Evolutionary conservation across 768 basidiomycete species (phyloP).

Genomic region (Hydnum rufescens): DNA sequence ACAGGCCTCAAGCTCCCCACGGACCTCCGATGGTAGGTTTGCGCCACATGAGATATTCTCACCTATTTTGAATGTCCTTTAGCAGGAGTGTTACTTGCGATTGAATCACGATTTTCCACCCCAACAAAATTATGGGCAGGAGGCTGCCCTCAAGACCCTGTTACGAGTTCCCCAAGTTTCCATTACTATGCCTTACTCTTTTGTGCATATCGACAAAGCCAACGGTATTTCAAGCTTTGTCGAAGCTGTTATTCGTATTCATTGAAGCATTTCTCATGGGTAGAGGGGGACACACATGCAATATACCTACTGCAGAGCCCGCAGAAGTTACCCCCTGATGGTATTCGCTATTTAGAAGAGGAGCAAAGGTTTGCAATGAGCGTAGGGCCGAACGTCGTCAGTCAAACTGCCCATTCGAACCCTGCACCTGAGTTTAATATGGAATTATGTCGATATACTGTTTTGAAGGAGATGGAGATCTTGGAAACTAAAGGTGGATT

Average conservation of each 20-base stretch:
- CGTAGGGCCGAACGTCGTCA: slow-evolving; percentile 28
- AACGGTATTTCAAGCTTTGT: neutral
- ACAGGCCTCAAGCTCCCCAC: too few species aligned
- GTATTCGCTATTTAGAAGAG: slow-evolving; percentile 54
- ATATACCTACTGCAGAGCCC: slow-evolving; percentile 33
- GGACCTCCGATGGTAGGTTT: too few species aligned
- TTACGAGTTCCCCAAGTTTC: neutral
- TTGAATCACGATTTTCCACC: neutral
- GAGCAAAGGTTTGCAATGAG: slow-evolving; percentile 42
- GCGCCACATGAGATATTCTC: too few species aligned
- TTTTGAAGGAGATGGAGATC: slow-evolving; percentile 52
- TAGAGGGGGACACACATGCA: slow-evolving; percentile 52
- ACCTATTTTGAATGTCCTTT: too few species aligned
- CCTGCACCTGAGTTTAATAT: neutral
- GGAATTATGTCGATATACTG: neutral
- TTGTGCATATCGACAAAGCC: neutral
- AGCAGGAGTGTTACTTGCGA: neutral
- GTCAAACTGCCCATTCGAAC: slow-evolving; percentile 19
- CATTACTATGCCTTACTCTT: neutral
- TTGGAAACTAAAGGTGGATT: slow-evolving; percentile 57
- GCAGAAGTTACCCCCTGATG: slow-evolving; percentile 51
- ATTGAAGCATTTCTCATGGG: too few species aligned
- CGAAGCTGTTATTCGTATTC: neutral
- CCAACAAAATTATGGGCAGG: neutral
- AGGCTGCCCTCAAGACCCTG: neutral